phyloP scores from a whole-genome alignment of 2,329 filamentous ascomycete genomes.

The Xylaria arbuscula region DNA sequence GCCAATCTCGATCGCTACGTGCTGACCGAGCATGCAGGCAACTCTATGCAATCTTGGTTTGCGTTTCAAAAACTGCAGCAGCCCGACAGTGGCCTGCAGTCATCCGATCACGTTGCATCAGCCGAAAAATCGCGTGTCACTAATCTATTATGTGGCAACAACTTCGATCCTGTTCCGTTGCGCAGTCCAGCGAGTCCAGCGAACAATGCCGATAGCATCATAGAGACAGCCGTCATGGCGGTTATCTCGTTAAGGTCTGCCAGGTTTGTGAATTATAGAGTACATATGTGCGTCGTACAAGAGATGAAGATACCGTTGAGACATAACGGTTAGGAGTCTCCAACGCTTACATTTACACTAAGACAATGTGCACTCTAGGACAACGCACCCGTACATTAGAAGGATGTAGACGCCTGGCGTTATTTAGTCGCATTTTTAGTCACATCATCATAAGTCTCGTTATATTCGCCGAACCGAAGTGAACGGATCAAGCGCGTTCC shows the following conservation, averaged over 20 bases:
- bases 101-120: conserved; percentile 20
- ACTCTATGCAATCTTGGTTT: conserved; percentile 3
- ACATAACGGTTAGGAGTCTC: background rate
- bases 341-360: too few species aligned
- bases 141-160: background rate
- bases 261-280: background rate
- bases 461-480: background rate
- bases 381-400: too few species aligned
- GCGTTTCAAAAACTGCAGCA: conserved; percentile 15
- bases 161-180: conserved; percentile 1
- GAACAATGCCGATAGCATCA: background rate
- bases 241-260: background rate
- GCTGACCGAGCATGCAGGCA: conserved; percentile 1
- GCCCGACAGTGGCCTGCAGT: conserved; percentile 19
- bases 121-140: conserved; percentile 17
- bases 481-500: background rate
- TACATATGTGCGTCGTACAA: background rate
- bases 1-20: conserved; percentile 3
- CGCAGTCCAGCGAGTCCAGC: background rate
- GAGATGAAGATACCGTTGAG: background rate
- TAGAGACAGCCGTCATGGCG: background rate
- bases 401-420: background rate
- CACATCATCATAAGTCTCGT: background rate
- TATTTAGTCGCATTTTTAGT: background rate
- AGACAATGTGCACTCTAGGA: too few species aligned